phyloP scores from a whole-genome alignment of 805 yeast genomes.

The Cyberlindnera misumaiensis region DNA sequence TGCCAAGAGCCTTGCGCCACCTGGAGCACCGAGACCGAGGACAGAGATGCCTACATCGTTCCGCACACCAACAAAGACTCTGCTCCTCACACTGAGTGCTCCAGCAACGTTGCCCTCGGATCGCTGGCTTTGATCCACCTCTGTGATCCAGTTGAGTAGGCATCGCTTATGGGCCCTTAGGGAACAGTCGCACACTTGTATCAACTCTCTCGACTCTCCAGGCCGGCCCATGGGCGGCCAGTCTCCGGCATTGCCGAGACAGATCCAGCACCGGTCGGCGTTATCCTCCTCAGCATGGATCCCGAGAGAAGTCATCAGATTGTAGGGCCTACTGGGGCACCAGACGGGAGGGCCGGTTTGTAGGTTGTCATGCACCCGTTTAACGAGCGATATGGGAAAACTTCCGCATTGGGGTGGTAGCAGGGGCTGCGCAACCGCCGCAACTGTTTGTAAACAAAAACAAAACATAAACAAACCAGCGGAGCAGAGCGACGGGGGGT shows the following conservation, averaged over 20 bases:
- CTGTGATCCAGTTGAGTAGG: constrained; percentile 30
- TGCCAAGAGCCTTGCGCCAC: constrained; percentile 4
- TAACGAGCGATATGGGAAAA: too few species aligned
- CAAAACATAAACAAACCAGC: not conserved
- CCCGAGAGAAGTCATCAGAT: too few species aligned
- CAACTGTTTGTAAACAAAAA: not conserved
- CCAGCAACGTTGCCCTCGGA: constrained; percentile 1
- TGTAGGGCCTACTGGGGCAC: too few species aligned
- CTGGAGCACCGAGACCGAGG: constrained; percentile 2
- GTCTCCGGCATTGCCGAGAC: constrained; percentile 11
- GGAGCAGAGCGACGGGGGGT: too few species aligned
- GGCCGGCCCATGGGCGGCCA: constrained; percentile 15
- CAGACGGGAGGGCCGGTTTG: too few species aligned
- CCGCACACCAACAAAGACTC: constrained; percentile 1
- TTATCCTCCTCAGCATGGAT: not conserved
- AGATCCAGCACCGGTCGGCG: constrained; percentile 15
- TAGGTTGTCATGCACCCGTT: too few species aligned
- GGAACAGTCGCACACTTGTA: constrained; percentile 32
- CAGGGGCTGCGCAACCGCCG: not conserved
- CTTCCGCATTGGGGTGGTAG: not conserved
- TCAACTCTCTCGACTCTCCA: constrained; percentile 28
- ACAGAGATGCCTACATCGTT: not conserved
- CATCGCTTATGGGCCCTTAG: constrained; percentile 32
- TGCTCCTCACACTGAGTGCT: not conserved
- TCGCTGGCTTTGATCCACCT: constrained; percentile 13